Base-by-base conservation (phyloP, 2,329 filamentous ascomycete genomes). In the Acrocalymma vagum region DNA sequence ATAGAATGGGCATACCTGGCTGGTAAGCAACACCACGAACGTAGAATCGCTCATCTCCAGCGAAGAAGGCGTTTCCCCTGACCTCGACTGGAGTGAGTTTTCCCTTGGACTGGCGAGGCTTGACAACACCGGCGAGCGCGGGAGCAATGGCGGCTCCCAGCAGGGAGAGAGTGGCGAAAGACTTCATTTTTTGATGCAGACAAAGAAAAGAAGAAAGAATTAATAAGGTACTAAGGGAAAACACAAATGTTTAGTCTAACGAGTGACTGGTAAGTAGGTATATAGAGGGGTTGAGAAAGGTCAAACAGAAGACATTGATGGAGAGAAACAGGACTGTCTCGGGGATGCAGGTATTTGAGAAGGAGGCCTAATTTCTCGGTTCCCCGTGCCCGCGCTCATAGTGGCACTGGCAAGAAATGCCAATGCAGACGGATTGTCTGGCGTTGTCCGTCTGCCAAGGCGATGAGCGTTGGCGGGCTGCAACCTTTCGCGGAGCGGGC, bases 1-100 rank as follows among this genome's bases (percentile, higher is more conserved):
- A 18, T 9, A 11, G 9, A 9, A 24, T 18, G 10, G 13, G 56
- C 60, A n/a, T 80, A 69, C 81, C 79, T 42, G 81, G 82, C 69
- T 86, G 83, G 67, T 85, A 86, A 69, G 87, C 85, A 51, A 83
- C 74, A 62, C 81, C 80, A 45, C 79, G 77, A 42, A 83, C 72
- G 64, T 82, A 82, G 68, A 82, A 82, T 49, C 84, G 80, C 20
- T 81, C 63, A 41, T 79, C 57, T 29, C 81, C 82, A 46, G 80
- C 76, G 63, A 81, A 86, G 72, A 86, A 86, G 41, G 83, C 78
- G 67, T 85, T 85, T 60, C 83, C 81, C 65, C 79, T 79, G 51
- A 84, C 80, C 16, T 75, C 77, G 57, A 86, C 73, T 9, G 79
- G 66, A 8, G 78, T 76, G 18, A 83, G 60, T 29, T 72, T 75